Conservation (phyloP, 306 rosid species). For the Vigna radiata region DNA sequence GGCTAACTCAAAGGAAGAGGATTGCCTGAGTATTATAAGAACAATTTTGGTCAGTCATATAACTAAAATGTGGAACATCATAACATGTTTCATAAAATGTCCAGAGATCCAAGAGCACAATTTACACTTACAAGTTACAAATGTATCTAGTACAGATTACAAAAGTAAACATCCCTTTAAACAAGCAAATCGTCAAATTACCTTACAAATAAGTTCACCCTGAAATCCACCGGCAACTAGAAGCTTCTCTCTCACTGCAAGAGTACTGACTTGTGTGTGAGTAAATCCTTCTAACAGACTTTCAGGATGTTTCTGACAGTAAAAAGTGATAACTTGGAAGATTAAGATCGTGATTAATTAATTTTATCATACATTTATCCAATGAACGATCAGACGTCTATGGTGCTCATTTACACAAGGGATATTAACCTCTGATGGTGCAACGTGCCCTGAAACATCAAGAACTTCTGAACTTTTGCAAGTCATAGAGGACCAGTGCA, state of each 20-base stretch:
- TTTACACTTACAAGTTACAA: not conserved
- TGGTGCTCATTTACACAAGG: not conserved
- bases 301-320: slow-evolving; percentile 77
- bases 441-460: slow-evolving; percentile 78
- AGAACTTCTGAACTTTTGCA: slow-evolving; percentile 68
- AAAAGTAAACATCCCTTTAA: slow-evolving; percentile 10
- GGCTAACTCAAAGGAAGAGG: not conserved
- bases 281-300: slow-evolving; percentile 80
- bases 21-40: not conserved
- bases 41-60: not conserved
- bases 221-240: slow-evolving; percentile 89
- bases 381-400: slow-evolving; percentile 10
- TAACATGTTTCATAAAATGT: not conserved
- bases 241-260: slow-evolving; percentile 79
- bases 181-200: slow-evolving; percentile 37
- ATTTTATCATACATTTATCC: not conserved
- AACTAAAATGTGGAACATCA: not conserved
- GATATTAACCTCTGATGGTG: slow-evolving; percentile 73
- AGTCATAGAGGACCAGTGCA: slow-evolving; percentile 76
- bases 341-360: slow-evolving; percentile 15
- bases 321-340: slow-evolving; percentile 18
- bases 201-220: slow-evolving; percentile 94
- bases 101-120: slow-evolving; percentile 16
- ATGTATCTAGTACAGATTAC: slow-evolving; percentile 16
- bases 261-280: slow-evolving; percentile 80